Base-by-base conservation (phyloP, 1,284 basidiomycete species). In the Moesziomyces antarcticus region DNA sequence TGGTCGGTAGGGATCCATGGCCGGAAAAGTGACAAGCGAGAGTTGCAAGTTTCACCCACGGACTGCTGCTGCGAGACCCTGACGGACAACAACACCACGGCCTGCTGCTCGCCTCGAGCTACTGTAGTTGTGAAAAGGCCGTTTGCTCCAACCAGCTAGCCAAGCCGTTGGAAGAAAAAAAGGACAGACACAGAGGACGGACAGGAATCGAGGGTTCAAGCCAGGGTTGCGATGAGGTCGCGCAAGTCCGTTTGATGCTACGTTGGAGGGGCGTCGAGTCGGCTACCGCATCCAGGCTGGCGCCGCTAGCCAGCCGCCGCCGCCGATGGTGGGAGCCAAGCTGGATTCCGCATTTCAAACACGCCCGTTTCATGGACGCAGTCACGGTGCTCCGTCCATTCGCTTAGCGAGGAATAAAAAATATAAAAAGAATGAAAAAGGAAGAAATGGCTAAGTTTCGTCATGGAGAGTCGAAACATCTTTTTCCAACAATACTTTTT, bases 371-470 rank as follows among this genome's bases (percentile, higher is more conserved):
- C 49, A 51, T 37, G 33, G 42, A 30, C 30, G 49, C 41, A 33
- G 41, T 50, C 50, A 24, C 57, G 50, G 57, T 60, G 50, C 57
- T 53, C 57, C 57, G 57, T 20, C 51, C n/a, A 30, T 47, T 53
- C 50, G 57, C 57, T 53, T 52, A 45, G 9, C 14, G 37, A 18
- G 30, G 13, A 33, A 33, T 40, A 18, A 47, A 24, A 11, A 30
- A 46, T 42, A 27, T 16, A 21, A 9, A 24, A 14, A 21, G 20
- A 57, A 33, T 13, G 1, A 18, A 47, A n/a, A n/a, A 18, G 20
- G 35, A 49, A 27, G 8, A 21, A 14, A 30, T 7, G 20, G n/a
- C 50, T 25, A 44, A 24, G 37, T 48, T 56, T 56, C 3, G 16
- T 46, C 54, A 40, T 56, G 48, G 8, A 7, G 21, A n/a, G 47